Conservation (phyloP, 768 basidiomycete species). For the Tricholomella constricta region DNA sequence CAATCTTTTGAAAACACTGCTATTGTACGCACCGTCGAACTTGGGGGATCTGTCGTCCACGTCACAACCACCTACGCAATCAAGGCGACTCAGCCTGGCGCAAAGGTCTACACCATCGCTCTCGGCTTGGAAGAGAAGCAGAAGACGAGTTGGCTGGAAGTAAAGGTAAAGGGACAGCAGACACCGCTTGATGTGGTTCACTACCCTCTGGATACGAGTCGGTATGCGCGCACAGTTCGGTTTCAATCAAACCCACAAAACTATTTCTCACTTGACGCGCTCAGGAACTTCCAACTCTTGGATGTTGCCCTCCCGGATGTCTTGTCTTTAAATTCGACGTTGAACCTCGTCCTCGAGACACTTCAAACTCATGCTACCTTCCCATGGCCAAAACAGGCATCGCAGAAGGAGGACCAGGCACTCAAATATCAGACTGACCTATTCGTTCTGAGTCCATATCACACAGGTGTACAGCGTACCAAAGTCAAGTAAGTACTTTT, state of each 20-base stretch:
- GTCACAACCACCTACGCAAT: slow-evolving; percentile 89
- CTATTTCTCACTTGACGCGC: slow-evolving; percentile 12
- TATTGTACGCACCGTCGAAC: slow-evolving; percentile 85
- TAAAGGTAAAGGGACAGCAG: slow-evolving; percentile 72
- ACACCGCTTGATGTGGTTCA: slow-evolving; percentile 52
- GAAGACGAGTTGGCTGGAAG: slow-evolving; percentile 78
- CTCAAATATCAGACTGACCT: slow-evolving; percentile 77
- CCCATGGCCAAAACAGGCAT: slow-evolving; percentile 73
- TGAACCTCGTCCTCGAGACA: slow-evolving; percentile 79
- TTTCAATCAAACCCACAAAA: background rate
- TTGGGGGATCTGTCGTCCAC: slow-evolving; percentile 85
- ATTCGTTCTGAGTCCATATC: slow-evolving; percentile 84
- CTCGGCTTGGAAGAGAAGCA: slow-evolving; percentile 62
- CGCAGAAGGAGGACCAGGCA: slow-evolving; percentile 77
- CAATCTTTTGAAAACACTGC: slow-evolving; percentile 85
- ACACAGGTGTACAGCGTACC: slow-evolving; percentile 77
- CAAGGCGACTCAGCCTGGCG: slow-evolving; percentile 64
- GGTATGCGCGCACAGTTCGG: slow-evolving; percentile 41
- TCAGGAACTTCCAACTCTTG: slow-evolving; percentile 52
- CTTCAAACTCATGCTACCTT: slow-evolving; percentile 76
- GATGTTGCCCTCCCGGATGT: slow-evolving; percentile 65
- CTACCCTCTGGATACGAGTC: slow-evolving; percentile 46
- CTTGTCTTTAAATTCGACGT: slow-evolving; percentile 56
- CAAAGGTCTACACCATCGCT: slow-evolving; percentile 67
- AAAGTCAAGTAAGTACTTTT: slow-evolving; percentile 72